A percentile compares a stretch with the other conserved stretches of the same genome.
phyloP scores from a whole-genome alignment of 192 early-diverging fungal genomes.

The Coemansia sp. region DNA sequence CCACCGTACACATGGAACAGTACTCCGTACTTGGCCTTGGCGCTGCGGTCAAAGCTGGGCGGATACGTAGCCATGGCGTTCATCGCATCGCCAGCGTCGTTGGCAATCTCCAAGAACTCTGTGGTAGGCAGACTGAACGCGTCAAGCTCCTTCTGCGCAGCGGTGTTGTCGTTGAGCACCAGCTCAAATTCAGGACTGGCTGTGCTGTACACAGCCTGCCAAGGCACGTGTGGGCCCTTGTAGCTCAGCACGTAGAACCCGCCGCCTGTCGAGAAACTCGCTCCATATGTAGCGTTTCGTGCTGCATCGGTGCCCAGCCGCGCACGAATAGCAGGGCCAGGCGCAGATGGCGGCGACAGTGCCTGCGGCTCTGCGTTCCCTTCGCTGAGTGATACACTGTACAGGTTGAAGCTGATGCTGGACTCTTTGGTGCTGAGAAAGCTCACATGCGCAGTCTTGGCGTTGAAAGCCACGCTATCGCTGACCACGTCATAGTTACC shows the following conservation, averaged over 20 bases:
- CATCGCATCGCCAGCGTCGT: constrained; percentile 58
- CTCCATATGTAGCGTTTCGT: constrained; percentile 58
- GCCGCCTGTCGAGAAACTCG: constrained; percentile 69
- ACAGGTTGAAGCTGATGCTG: constrained; percentile 39
- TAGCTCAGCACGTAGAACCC: constrained; percentile 78
- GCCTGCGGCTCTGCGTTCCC: constrained; percentile 15
- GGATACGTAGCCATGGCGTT: constrained; percentile 82
- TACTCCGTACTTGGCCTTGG: constrained; percentile 76
- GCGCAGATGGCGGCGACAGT: constrained; percentile 33
- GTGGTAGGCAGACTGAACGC: constrained; percentile 63
- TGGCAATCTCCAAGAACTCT: constrained; percentile 49
- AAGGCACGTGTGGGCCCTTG: constrained; percentile 81
- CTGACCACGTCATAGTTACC: constrained; percentile 72
- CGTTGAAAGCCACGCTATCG: constrained; percentile 48
- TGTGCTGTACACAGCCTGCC: constrained; percentile 64
- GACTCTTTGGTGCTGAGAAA: constrained; percentile 47
- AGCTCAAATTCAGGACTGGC: constrained; percentile 55
- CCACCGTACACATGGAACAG: constrained; percentile 89
- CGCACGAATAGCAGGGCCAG: not conserved
- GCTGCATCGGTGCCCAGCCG: constrained; percentile 21
- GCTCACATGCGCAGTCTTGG: constrained; percentile 41
- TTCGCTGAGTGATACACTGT: constrained; percentile 48
- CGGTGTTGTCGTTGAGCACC: constrained; percentile 60
- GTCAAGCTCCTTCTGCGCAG: constrained; percentile 49
- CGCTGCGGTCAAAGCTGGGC: constrained; percentile 68